Conservation (phyloP, 805 yeast species). For the Ogataea ganodermae region DNA sequence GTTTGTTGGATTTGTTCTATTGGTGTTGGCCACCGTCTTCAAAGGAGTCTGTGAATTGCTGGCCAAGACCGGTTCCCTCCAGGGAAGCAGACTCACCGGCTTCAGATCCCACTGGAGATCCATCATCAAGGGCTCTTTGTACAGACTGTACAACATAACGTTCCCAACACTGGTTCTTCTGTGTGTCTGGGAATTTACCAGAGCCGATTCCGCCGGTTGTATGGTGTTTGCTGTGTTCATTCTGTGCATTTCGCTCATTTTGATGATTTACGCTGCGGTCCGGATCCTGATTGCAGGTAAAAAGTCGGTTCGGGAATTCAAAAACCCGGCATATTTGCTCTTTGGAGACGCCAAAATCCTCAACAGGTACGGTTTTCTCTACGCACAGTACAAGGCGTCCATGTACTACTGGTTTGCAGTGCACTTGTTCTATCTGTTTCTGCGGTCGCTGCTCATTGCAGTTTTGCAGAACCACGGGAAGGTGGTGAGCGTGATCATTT, state of each 20-base stretch:
- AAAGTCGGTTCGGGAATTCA: constrained; percentile 67
- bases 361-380: constrained; percentile 88
- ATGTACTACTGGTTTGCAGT: constrained; percentile 80
- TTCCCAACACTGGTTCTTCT: constrained; percentile 84
- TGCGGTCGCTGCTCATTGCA: constrained; percentile 83
- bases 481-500: constrained; percentile 75
- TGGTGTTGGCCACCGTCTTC: constrained; percentile 57
- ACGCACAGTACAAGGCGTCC: constrained; percentile 88
- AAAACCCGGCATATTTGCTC: constrained; percentile 89
- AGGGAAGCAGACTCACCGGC: constrained; percentile 65
- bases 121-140: constrained; percentile 86
- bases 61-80: constrained; percentile 58
- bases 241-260: constrained; percentile 54
- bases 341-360: constrained; percentile 81
- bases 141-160: constrained; percentile 78
- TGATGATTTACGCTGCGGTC: constrained; percentile 70
- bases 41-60: constrained; percentile 69
- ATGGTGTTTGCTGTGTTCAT: constrained; percentile 77
- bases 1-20: constrained; percentile 66
- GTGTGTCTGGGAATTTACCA: constrained; percentile 87
- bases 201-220: constrained; percentile 79
- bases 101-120: constrained; percentile 82
- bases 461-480: constrained; percentile 80
- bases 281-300: constrained; percentile 77
- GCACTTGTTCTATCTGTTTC: constrained; percentile 61